Conservation (phyloP, 768 basidiomycete species). For the Glaciozyma antarctica region DNA sequence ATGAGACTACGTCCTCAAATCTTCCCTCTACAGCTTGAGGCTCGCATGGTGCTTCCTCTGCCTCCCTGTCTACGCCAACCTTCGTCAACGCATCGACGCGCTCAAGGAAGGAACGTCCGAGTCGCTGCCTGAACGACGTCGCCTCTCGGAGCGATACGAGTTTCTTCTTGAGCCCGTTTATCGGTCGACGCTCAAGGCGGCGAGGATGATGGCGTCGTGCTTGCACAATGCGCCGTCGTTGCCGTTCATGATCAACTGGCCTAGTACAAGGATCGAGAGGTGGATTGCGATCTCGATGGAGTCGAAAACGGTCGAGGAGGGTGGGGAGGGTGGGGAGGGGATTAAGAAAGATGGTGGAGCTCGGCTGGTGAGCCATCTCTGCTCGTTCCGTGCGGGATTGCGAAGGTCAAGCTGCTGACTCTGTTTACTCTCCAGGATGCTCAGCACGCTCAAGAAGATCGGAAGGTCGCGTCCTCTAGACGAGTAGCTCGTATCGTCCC, state of each 20-base stretch:
- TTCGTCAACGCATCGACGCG: conserved; percentile 12
- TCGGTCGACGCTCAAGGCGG: conserved; percentile 12
- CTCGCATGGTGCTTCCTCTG: conserved; percentile 26
- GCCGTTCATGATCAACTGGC: conserved; percentile 18
- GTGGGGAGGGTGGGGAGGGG: conserved; percentile 13
- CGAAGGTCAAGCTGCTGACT: not conserved
- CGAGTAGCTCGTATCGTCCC: not conserved
- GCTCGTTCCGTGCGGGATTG: too few species aligned
- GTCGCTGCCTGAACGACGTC: not conserved
- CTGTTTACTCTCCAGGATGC: conserved; percentile 2
- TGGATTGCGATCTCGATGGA: conserved; percentile 17
- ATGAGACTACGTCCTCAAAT: conserved; percentile 17
- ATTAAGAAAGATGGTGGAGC: conserved; percentile 3
- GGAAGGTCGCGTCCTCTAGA: conserved; percentile 22
- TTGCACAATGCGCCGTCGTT: conserved; percentile 24
- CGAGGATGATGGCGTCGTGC: conserved; percentile 23
- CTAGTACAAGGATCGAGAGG: conserved; percentile 12
- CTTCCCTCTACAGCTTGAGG: conserved; percentile 16
- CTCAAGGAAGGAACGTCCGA: conserved; percentile 2
- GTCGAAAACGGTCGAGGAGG: conserved; percentile 20
- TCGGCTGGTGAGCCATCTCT: conserved; percentile 15
- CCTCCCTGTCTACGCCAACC: conserved; percentile 22
- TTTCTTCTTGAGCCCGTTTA: conserved; percentile 10
- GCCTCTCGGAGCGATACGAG: conserved; percentile 11
- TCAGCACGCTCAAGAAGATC: conserved; percentile 21